phyloP scores from a whole-genome alignment of 495 filamentous ascomycete species.

The Aspergillus bertholletiae region DNA sequence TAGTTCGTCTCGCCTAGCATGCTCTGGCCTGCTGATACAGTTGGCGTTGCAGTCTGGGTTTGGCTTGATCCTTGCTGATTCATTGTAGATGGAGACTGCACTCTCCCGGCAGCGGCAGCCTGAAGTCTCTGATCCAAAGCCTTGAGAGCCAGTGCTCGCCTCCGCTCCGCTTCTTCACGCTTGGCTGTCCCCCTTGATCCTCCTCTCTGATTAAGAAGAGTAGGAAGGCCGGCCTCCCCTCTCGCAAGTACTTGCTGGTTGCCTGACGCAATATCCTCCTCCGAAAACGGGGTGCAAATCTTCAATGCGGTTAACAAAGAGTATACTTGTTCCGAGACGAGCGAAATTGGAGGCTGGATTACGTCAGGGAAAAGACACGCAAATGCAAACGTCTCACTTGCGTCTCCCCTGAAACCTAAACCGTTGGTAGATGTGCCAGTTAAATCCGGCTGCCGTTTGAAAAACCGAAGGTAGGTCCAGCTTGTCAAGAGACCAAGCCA shows the following conservation, averaged over 20 bases:
- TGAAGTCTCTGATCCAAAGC: slow-evolving; percentile 89
- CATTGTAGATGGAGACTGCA: slow-evolving; percentile 29
- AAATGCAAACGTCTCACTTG: slow-evolving; percentile 92
- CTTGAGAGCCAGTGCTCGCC: slow-evolving; percentile 83
- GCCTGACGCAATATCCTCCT: slow-evolving; percentile 76
- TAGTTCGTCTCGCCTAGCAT: slow-evolving; percentile 69
- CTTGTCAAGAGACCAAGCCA: slow-evolving; percentile 79
- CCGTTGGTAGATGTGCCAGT: slow-evolving; percentile 51
- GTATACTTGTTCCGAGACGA: slow-evolving; percentile 72
- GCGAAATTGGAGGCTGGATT: slow-evolving; percentile 70
- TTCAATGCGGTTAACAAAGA: slow-evolving; percentile 65
- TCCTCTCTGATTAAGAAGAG: slow-evolving; percentile 46
- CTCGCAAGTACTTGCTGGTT: slow-evolving; percentile 65
- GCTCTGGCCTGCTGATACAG: slow-evolving; percentile 31
- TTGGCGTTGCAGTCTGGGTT: slow-evolving; percentile 28
- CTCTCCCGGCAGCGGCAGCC: slow-evolving; percentile 61
- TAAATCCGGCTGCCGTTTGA: slow-evolving; percentile 69
- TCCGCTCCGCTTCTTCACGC: slow-evolving; percentile 86
- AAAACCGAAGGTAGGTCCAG: slow-evolving; percentile 97
- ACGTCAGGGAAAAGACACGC: slow-evolving; percentile 92
- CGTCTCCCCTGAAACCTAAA: slow-evolving; percentile 68
- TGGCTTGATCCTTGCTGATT: slow-evolving; percentile 43
- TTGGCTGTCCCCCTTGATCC: slow-evolving; percentile 47
- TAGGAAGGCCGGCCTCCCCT: slow-evolving; percentile 66
- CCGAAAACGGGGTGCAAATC: slow-evolving; percentile 83